Base-by-base conservation (phyloP, 352 stramenopile genomes). In the Phytophthora syringae region DNA sequence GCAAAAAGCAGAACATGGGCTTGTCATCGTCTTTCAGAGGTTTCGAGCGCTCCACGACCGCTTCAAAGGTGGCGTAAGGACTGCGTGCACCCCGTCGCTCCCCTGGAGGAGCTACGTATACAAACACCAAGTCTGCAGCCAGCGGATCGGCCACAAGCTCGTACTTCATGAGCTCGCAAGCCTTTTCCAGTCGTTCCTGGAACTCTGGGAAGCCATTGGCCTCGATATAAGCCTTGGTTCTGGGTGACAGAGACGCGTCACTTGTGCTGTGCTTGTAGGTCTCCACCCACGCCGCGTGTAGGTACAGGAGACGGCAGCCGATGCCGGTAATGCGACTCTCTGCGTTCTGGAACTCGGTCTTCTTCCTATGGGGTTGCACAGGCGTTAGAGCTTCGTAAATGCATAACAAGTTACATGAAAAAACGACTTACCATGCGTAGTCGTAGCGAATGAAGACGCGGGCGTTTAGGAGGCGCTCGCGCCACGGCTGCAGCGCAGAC, bases 401-500 rank as follows among this genome's bases (percentile, higher is more conserved):
- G 60, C 25, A 55, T 36, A 11, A 47, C 10, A 75, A 42, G 5
- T 24, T 50, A 36, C 42, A 36, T 47, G 21, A 52, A 49, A 50
- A 52, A 36, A 43, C 16, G n/a, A 60, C 71, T 36, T 63, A 88
- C 87, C 87, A 95, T 1, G 87, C 87, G 56, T 95, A 95, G 56
- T 95, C 87, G 53, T 95, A 92, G 52, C 87, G 84, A 85, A 95
- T 95, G 55, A 86, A 77, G 53, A 93, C 72, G 11, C 78, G 74
- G 22, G 81, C 62, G 27, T 60, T 65, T 24, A 83, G 30, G 24
- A 92, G 74, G 16, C 76, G 81, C 68, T 84, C 72, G 48, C 84
- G 84, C 65, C 67, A 75, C 5, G 60, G 66, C 69, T 59, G 54
- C 30, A 72, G 40, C 36, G 63, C 74, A 3, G 74, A 61, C 37